Base-by-base conservation (phyloP, 805 yeast genomes). In the Tetrapisispora arboricola region DNA sequence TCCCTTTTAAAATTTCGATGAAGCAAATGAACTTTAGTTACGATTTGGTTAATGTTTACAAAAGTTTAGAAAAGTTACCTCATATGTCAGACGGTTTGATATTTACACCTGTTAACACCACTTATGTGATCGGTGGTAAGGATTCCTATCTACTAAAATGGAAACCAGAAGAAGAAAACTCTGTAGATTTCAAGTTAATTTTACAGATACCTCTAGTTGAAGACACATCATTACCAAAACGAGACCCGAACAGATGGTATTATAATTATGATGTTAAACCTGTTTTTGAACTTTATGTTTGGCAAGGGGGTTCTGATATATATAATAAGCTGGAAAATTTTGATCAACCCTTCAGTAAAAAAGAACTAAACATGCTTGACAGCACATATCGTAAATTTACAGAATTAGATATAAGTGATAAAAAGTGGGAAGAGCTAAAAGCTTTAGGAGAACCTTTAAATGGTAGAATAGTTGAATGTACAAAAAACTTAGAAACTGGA, bases 121-220 rank as follows among this genome's bases (percentile, higher is more conserved):
- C 95, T 0, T 92, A 92, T 62, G 69, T 76, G 3, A 76, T 80
- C 47, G 97, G 97, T 12, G 57, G 58, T 9, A 90, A 97, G 1
- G 97, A 92, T 60, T 72, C 76, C 0, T 76, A 86, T 6, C 67
- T 92, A 38, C 65, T 92, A 41, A 92, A 94, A 63, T 92, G 99
- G 99, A 92, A 92, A 56, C 97, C 98, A 2, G 85, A 94, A 11
- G 84, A 84, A 47, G 98, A 90, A 60, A 94, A 92, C 53, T 82
- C 96, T 0, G 76, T 94, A 33, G 99, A 92, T 62, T 92, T 85
- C 63, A 79, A 79, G 56, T 61, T 92, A 44, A 64, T 80, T 22
- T 60, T 66, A 21, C 66, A 67, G 32, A 57, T 59, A 28, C 63
- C 61, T 4, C 43, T 53, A 51, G 64, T 55, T 1, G 63, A 59